phyloP scores from a whole-genome alignment of 2,329 filamentous ascomycete species.

The Ophiostoma piceae region DNA sequence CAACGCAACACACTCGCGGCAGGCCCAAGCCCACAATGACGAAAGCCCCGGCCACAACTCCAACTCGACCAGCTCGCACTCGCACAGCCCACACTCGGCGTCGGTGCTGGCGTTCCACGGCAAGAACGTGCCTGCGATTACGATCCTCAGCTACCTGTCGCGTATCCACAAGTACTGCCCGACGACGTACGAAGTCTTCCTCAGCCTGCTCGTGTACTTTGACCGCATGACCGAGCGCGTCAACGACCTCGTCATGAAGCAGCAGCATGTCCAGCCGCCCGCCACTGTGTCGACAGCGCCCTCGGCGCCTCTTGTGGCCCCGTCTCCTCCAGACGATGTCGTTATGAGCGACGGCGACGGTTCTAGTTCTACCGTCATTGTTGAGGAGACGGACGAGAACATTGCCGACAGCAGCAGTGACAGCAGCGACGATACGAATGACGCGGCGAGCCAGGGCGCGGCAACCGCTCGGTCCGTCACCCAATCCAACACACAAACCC shows the following conservation, averaged over 20 bases:
- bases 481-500: not conserved
- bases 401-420: constrained; percentile 40
- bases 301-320: constrained; percentile 17
- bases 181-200: constrained; percentile 95
- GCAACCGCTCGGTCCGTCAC: not conserved
- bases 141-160: constrained; percentile 89
- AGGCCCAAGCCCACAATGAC: constrained; percentile 38
- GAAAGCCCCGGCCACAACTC: not conserved
- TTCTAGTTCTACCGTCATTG: constrained; percentile 34
- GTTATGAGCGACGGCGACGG: constrained; percentile 30
- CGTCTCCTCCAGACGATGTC: not conserved
- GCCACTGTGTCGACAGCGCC: constrained; percentile 26
- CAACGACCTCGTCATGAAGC: constrained; percentile 71
- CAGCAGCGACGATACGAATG: constrained; percentile 24
- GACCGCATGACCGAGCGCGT: constrained; percentile 97
- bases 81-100: constrained; percentile 47
- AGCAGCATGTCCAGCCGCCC: constrained; percentile 42
- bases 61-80: not conserved
- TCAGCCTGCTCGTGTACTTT: constrained; percentile 94
- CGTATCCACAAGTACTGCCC: constrained; percentile 99
- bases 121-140: constrained; percentile 96
- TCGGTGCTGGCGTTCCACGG: constrained; percentile 91
- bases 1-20: constrained; percentile 54
- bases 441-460: not conserved
- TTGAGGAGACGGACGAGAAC: constrained; percentile 46